Evolutionary conservation across 306 rosid genomes (phyloP), one percentile per base, ranked within the genome.

Genomic region (Glycine tomentella): DNA sequence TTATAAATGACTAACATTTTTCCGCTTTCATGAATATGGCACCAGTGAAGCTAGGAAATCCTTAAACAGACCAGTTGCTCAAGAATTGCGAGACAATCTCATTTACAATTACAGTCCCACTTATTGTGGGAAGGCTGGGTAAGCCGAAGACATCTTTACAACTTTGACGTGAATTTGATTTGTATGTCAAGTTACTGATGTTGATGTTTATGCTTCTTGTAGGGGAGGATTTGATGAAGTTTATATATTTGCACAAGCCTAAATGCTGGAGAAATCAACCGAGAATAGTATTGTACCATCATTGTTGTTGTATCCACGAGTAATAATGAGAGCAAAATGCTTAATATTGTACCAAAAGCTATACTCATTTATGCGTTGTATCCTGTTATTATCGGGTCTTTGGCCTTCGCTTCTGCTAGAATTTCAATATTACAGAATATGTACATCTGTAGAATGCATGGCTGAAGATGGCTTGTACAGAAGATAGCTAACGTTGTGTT

Each of bases 31-130:
- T 10, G 46, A 33, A 40, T 78, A 49, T 40, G 61, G 75, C 31
- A 58, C 69, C 91, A 95, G 99, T 67, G 99, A 93, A 85, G 97
- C 97, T n/a, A 93, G 99, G 85, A 95, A 93, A 87, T 93, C 97
- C 56, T 53, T 61, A 13, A 93, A 84, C 84, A 91, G 93, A 84
- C 97, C 97, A 12, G 68, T 79, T 70, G 76, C 87, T 40, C 87
- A 76, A 75, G 86, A 87, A 55, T 80, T 95, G 50, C 87, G 78
- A 0, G 93, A 91, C 87, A 91, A 87, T 85, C 94, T 93, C 81
- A 90, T 95, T 81, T 95, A 95, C 89, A 95, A 95, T 77, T 93
- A 90, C 85, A 88, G 57, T 36, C 97, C 97, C 4, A 91, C 97
- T 50, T 95, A 84, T 76, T 63, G 93, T 61, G 97, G 99, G 81